Base-by-base conservation (phyloP, 192 early-diverging fungal genomes). In the Entomortierella beljakovae region DNA sequence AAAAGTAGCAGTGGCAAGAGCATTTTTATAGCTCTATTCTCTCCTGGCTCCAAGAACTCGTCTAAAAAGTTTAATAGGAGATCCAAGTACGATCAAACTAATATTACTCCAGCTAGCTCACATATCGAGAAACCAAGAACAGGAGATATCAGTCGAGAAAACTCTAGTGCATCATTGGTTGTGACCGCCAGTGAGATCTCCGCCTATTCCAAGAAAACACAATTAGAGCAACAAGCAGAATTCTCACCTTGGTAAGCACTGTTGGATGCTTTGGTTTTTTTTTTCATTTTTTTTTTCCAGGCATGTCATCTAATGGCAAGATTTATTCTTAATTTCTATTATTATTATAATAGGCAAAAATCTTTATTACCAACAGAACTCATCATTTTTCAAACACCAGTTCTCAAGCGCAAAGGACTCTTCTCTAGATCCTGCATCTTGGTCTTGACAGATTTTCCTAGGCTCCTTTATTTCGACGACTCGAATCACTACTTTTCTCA, bases 381-480 rank as follows among this genome's bases (percentile, higher is more conserved):
- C 6, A 85, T 93, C 28, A 49, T 93, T 49, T 84, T 85, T 42
- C 81, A 83, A 16, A 88, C 90, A 9, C 83, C 74, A 20, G 88
- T 93, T 1, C 60, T 74, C 37, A 88, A 88, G 64, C 82, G 89
- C 6, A 87, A 88, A 49, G 86, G 89, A 22, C 61, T 85, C 31
- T 85, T 87, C 46, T 77, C 84, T 13, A 92, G 88, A 51, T 88
- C 87, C 40, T 53, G 87, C 18, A 83, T 87, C 34, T 53, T 94
- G 35, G 81, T 93, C n/a, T 70, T 94, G 55, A 93, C 92, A 1
- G 90, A 93, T 61, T 71, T 81, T 34, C 91, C 91, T 33, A 84
- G 92, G 6, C 73, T 94, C 50, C 59, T 87, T 3, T 90, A 92
- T 58, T 85, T 88, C 57, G 91, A 93, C 46, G 82, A 89, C 63